Conservation (phyloP, 75 land plant genomes). For the Cunninghamia lanceolata region DNA sequence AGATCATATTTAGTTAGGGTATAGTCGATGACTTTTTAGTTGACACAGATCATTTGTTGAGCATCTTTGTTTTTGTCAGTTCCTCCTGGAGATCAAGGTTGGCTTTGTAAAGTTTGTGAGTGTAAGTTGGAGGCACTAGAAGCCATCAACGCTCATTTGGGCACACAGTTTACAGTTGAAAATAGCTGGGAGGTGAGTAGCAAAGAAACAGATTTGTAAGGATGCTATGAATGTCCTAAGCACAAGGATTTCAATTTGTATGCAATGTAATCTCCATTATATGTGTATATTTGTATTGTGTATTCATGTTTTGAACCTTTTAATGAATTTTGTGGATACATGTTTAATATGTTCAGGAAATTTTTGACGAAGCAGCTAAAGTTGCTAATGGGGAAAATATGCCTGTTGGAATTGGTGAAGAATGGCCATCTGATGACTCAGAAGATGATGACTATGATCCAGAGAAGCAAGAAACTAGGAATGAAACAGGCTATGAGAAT, state of each 20-base stretch:
- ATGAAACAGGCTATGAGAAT: conserved; percentile 21
- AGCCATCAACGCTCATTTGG: conserved; percentile 77
- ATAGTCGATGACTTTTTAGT: background rate
- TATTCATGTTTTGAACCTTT: background rate
- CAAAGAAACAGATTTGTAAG: background rate
- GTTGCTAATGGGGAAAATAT: conserved; percentile 31
- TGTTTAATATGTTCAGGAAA: conserved; percentile 36
- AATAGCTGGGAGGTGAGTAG: conserved; percentile 68
- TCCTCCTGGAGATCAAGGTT: conserved; percentile 85
- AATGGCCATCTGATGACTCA: conserved; percentile 89
- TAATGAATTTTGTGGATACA: conserved; percentile 12
- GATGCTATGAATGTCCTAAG: background rate
- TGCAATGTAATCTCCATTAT: background rate
- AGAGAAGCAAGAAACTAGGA: conserved; percentile 26
- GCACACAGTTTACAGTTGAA: conserved; percentile 55
- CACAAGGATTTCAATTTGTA: background rate
- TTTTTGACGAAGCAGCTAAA: conserved; percentile 67
- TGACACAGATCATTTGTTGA: background rate
- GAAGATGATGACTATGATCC: conserved; percentile 90
- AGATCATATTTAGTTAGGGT: background rate
- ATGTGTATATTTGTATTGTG: background rate
- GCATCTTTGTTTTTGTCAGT: conserved; percentile 33
- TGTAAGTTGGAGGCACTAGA: conserved; percentile 71
- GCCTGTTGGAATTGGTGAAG: conserved; percentile 31
- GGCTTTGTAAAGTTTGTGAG: conserved; percentile 84